Percentiles rank a stretch among this genome's conserved stretches.
Conservation (phyloP, 2,329 filamentous ascomycete genomes). For the Sphaerulina vaccinii region DNA sequence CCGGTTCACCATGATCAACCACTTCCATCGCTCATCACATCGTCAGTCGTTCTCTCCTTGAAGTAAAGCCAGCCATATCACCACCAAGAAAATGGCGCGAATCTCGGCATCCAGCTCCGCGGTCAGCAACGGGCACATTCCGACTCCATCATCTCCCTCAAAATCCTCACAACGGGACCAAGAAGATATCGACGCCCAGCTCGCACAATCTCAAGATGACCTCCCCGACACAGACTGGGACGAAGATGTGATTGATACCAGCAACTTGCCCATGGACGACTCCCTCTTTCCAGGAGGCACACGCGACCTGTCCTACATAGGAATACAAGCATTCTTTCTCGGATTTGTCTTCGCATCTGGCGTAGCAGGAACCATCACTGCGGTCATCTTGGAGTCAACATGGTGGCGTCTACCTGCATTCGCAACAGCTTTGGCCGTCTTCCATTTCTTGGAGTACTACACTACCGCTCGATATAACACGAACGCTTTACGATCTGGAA, state of each 20-base stretch:
- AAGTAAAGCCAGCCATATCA: background rate
- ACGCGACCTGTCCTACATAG: constrained; percentile 49
- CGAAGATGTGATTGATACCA: constrained; percentile 14
- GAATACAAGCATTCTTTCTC: constrained; percentile 46
- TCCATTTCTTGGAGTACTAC: constrained; percentile 97
- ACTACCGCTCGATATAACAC: constrained; percentile 85
- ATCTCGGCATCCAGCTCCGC: constrained; percentile 28
- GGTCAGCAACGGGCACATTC: constrained; percentile 14
- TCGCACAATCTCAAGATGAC: constrained; percentile 5
- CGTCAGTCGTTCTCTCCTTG: background rate
- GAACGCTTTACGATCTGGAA: constrained; percentile 64
- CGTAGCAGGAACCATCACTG: constrained; percentile 31
- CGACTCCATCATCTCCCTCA: constrained; percentile 1
- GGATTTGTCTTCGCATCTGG: constrained; percentile 41
- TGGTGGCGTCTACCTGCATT: constrained; percentile 64
- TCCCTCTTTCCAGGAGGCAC: constrained; percentile 43
- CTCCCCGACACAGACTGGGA: constrained; percentile 10
- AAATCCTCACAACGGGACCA: background rate
- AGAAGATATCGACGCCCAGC: background rate
- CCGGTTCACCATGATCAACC: background rate
- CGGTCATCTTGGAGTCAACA: constrained; percentile 24
- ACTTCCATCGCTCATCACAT: background rate
- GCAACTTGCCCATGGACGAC: constrained; percentile 28
- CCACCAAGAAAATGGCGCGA: constrained; percentile 26
- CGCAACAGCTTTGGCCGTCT: constrained; percentile 65